Conservation (phyloP, 306 rosid genomes). For the Glycine soja region DNA sequence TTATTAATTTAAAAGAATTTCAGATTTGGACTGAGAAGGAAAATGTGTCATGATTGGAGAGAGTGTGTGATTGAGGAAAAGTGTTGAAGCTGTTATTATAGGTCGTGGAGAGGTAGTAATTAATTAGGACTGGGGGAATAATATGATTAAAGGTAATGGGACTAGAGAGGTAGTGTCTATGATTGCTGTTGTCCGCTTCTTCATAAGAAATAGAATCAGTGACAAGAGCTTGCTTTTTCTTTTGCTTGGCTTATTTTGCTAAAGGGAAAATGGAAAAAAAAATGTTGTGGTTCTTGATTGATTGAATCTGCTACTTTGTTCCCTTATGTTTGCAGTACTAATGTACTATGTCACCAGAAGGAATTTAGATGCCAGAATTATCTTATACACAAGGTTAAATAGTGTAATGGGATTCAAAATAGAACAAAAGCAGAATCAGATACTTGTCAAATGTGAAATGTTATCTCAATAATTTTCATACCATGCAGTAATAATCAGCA, state of each 20-base stretch:
- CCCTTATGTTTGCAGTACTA: neutral
- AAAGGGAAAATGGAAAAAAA: neutral
- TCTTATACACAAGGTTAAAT: neutral
- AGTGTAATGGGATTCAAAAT: neutral
- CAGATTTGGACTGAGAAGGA: neutral
- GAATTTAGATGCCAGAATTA: slow-evolving; percentile 1
- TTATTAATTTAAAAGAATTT: slow-evolving; percentile 26
- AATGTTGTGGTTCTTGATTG: slow-evolving; percentile 6
- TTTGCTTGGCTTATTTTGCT: slow-evolving; percentile 48
- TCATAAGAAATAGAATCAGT: slow-evolving; percentile 46
- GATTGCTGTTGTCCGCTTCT: slow-evolving; percentile 62
- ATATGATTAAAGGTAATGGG: slow-evolving; percentile 68
- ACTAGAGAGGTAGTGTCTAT: slow-evolving; percentile 50
- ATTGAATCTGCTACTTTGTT: neutral
- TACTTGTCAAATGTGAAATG: neutral
- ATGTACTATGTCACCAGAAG: neutral
- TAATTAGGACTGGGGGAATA: slow-evolving; percentile 30
- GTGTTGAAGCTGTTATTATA: slow-evolving; percentile 24
- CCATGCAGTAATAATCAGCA: neutral
- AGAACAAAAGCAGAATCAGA: neutral
- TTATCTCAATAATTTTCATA: slow-evolving; percentile 11
- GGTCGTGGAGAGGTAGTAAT: neutral
- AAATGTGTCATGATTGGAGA: slow-evolving; percentile 47
- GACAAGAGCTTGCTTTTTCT: slow-evolving; percentile 51
- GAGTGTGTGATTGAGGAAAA: slow-evolving; percentile 43